A percentile compares a stretch with the other conserved stretches of the same genome.
These are phyloP conservation scores for Penicillium lividum DNA, from an alignment of 495 filamentous ascomycete genomes.

Conservation along the genomic window DNA sequence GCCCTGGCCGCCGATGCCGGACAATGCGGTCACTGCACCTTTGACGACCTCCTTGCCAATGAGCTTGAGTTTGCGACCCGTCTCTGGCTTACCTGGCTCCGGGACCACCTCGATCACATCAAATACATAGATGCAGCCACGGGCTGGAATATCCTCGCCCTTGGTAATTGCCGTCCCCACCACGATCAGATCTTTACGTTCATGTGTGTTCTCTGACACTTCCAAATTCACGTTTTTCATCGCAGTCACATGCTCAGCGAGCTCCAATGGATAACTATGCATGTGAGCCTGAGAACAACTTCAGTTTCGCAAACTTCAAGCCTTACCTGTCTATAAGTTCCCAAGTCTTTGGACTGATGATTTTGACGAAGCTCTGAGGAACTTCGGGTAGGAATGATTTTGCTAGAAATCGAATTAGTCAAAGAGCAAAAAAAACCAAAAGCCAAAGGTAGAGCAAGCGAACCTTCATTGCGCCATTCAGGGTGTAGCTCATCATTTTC, in stretches of 20 bases:
- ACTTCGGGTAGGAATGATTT: conserved; percentile 64
- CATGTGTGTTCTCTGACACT: conserved; percentile 84
- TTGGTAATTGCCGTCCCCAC: conserved; percentile 81
- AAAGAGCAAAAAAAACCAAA: not conserved
- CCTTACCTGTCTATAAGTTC: conserved; percentile 69
- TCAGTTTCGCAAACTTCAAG: not conserved
- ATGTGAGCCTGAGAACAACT: not conserved
- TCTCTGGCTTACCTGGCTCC: conserved; percentile 81
- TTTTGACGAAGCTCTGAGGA: conserved; percentile 67
- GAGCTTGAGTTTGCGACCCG: conserved; percentile 78
- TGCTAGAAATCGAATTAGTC: conserved; percentile 35
- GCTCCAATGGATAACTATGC: conserved; percentile 55
- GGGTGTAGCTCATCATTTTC: conserved; percentile 81
- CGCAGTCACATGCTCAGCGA: conserved; percentile 74
- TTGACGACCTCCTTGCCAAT: conserved; percentile 87
- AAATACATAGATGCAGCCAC: conserved; percentile 87
- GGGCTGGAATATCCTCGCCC: conserved; percentile 84
- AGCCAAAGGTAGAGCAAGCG: not conserved
- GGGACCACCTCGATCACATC: conserved; percentile 90
- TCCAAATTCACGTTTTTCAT: conserved; percentile 84
- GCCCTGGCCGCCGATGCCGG: conserved; percentile 86
- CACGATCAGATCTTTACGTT: conserved; percentile 75
- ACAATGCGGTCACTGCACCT: conserved; percentile 88
- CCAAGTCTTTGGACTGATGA: conserved; percentile 75
- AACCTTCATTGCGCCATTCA: conserved; percentile 74